Conservation (phyloP, 148 eudicot genomes). For the Arctostaphylos glauca region DNA sequence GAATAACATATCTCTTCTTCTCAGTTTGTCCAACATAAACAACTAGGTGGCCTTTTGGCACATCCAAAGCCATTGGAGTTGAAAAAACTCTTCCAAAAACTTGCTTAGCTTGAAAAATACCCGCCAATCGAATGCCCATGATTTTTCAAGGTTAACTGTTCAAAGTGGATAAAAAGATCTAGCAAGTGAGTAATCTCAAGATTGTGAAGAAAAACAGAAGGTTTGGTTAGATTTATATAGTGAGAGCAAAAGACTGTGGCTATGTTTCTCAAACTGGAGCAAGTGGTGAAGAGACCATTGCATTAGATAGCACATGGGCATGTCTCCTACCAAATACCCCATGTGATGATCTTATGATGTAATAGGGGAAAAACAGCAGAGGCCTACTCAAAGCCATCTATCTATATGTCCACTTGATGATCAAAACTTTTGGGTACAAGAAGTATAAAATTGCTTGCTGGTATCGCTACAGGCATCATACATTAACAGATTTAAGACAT, state of each 20-base stretch:
- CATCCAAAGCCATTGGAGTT: not conserved
- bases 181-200: not conserved
- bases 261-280: not conserved
- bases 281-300: not conserved
- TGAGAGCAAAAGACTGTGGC: not conserved
- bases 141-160: not conserved
- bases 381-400: not conserved
- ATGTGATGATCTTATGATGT: not conserved
- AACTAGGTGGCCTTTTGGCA: constrained; percentile 34
- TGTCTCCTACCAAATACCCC: not conserved
- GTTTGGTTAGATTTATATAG: not conserved
- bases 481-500: too few species aligned
- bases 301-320: not conserved
- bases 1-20: constrained; percentile 16
- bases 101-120: constrained; percentile 1
- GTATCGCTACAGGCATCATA: too few species aligned
- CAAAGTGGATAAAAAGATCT: not conserved
- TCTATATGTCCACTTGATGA: not conserved
- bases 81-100: not conserved
- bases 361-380: not conserved
- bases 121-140: constrained; percentile 17
- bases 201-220: not conserved
- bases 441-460: too few species aligned
- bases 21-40: constrained; percentile 26
- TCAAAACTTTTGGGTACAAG: not conserved